phyloP scores from a whole-genome alignment of 225 moss, liverwort and hornwort genomes.

The Pleurozium schreberi region DNA sequence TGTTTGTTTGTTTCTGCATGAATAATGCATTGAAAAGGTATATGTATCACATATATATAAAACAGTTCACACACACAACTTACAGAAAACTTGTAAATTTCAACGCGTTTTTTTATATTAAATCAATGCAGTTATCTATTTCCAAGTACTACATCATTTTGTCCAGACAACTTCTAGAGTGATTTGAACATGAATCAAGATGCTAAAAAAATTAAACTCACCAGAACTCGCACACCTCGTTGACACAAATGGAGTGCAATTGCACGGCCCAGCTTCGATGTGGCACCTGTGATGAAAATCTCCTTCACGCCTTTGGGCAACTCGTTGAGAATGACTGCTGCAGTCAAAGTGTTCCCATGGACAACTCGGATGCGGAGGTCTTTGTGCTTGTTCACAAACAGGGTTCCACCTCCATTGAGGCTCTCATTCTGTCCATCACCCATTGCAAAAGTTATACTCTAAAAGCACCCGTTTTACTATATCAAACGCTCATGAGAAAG shows the following conservation, averaged over 20 bases:
- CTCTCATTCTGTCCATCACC: constrained; percentile 64
- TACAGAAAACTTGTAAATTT: background rate
- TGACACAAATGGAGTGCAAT: constrained; percentile 59
- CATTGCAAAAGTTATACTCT: background rate
- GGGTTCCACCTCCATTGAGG: constrained; percentile 78
- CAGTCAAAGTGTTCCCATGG: constrained; percentile 86
- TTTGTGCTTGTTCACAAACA: constrained; percentile 55
- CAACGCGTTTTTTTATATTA: too few species aligned
- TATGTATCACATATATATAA: too few species aligned
- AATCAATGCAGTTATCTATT: background rate
- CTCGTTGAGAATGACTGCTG: constrained; percentile 67
- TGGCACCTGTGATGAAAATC: constrained; percentile 80
- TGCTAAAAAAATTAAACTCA: background rate
- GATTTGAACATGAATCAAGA: background rate
- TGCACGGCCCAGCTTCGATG: constrained; percentile 83
- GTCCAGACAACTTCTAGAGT: background rate
- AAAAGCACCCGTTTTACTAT: background rate
- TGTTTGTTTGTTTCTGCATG: background rate
- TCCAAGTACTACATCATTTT: background rate
- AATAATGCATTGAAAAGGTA: background rate
- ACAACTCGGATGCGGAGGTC: constrained; percentile 65
- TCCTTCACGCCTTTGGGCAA: constrained; percentile 50
- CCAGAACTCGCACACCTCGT: constrained; percentile 68
- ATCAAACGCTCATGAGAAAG: background rate
- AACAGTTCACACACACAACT: background rate